Evolutionary conservation across 345 rosid species (phyloP), one percentile per base, ranked within the genome.

Genomic region (Barbarea vulgaris): DNA sequence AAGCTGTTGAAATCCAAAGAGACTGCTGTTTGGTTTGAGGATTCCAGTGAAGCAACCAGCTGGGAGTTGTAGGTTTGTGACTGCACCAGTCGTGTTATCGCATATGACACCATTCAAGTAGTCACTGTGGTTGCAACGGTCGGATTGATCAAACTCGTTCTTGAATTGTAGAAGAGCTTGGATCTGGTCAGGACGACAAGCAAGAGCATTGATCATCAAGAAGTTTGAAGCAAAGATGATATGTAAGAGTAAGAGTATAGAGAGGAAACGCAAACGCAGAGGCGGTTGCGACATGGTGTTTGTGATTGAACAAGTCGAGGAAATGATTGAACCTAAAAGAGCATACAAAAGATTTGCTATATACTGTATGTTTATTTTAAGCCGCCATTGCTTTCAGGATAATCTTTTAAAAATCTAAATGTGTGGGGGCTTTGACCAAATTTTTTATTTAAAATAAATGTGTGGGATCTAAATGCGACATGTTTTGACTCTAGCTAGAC

Each of bases 121-220:
- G 51, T 37, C 51, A 24, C n/a, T 52, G 24, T 24, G 50, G 50
- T 52, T 52, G 61, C 72, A 67, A 22, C 12, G 7, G 3, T 39
- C n/a, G 7, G 72, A 52, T n/a, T n/a, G n/a, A 5, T 52, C 61
- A 53, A 67, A 67, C 72, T 67, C 72, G 17, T 53, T 53, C 61
- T 53, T 67, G 72, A 67, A 67, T 1, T 67, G 12, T 1, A 25
- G 3, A 1, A 67, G 34, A 17, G 61, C 50, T 52, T 36, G 36
- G 50, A 67, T 67, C 6, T 67, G 72, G 37, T 53, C 50, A 6
- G 48, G 61, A 37, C 36, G 61, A 34, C 72, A 67, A 52, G 22
- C 0, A 67, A 52, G 51, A 52, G 61, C 36, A 6, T 22, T 22
- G 34, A 22, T 33, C 10, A 34, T 34, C 2, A 67, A 51, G 34